Conservation (phyloP, 192 early-diverging fungal genomes). For the Glomus cerebriforme region DNA sequence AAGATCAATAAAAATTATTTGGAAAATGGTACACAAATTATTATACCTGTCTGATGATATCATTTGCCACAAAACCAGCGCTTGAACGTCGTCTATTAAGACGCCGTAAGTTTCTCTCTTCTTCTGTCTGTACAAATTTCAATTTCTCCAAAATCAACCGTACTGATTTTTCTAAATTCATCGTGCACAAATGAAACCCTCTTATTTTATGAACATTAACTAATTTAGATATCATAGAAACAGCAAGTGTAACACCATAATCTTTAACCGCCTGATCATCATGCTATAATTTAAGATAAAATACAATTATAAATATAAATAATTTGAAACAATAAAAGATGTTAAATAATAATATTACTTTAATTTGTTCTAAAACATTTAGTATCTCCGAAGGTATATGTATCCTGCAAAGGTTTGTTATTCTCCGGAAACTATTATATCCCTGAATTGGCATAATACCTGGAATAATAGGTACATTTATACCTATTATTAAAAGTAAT, state of each 20-base stretch:
- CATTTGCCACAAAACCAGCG: background rate
- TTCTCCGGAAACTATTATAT: conserved; percentile 86
- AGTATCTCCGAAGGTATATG: conserved; percentile 74
- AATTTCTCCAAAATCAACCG: conserved; percentile 81
- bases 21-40: background rate
- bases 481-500: background rate
- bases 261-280: conserved; percentile 97
- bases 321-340: background rate
- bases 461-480: conserved; percentile 75
- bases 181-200: conserved; percentile 93
- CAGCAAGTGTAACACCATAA: conserved; percentile 79
- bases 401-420: conserved; percentile 84
- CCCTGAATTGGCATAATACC: conserved; percentile 96
- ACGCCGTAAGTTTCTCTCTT: conserved; percentile 68
- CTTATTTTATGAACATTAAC: conserved; percentile 43
- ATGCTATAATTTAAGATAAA: conserved; percentile 34
- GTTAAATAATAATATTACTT: conserved; percentile 31
- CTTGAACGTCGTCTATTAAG: conserved; percentile 47
- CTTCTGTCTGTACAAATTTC: conserved; percentile 64
- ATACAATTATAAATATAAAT: background rate
- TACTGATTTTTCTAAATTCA: conserved; percentile 87
- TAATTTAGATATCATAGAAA: conserved; percentile 74
- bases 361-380: conserved; percentile 81
- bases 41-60: conserved; percentile 9
- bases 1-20: background rate